phyloP scores from a whole-genome alignment of 2,329 filamentous ascomycete species.

The Beauveria bassiana region DNA sequence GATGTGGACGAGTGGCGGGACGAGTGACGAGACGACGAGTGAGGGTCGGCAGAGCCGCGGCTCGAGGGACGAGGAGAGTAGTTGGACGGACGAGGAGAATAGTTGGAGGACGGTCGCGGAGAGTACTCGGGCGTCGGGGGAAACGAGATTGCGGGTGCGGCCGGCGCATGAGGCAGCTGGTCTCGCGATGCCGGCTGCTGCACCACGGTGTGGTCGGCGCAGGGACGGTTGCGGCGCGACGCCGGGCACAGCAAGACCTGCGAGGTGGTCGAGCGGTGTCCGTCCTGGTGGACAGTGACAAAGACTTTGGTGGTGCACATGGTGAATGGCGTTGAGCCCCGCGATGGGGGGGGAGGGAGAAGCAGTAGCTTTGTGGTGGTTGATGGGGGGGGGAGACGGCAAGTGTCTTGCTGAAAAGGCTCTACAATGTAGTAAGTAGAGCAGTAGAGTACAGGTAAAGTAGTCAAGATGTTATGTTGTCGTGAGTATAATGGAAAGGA shows the following conservation, averaged over 20 bases:
- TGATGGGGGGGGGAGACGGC: not conserved
- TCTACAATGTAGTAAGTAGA: not conserved
- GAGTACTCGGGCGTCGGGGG: conserved; percentile 35
- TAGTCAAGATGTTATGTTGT: not conserved
- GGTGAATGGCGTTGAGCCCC: conserved; percentile 21
- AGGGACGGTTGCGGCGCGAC: conserved; percentile 33
- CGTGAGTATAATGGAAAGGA: not conserved
- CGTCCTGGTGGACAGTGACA: conserved; percentile 40
- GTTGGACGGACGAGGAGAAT: conserved; percentile 23
- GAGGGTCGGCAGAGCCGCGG: conserved; percentile 27
- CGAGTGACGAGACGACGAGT: not conserved
- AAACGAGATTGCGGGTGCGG: conserved; percentile 22
- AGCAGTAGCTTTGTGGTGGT: not conserved
- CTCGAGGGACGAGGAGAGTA: conserved; percentile 24
- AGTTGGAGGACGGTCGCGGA: conserved; percentile 20
- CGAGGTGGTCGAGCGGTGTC: conserved; percentile 26
- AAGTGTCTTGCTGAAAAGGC: not conserved
- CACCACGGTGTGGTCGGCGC: conserved; percentile 32
- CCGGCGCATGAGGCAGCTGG: not conserved
- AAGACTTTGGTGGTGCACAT: conserved; percentile 45
- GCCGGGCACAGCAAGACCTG: conserved; percentile 31
- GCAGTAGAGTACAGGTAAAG: not conserved
- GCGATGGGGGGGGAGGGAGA: not conserved
- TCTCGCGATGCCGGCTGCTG: conserved; percentile 28
- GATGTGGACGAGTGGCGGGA: conserved; percentile 14